phyloP scores from a whole-genome alignment of 2,329 filamentous ascomycete species.

The Pseudodiploospora longispora region DNA sequence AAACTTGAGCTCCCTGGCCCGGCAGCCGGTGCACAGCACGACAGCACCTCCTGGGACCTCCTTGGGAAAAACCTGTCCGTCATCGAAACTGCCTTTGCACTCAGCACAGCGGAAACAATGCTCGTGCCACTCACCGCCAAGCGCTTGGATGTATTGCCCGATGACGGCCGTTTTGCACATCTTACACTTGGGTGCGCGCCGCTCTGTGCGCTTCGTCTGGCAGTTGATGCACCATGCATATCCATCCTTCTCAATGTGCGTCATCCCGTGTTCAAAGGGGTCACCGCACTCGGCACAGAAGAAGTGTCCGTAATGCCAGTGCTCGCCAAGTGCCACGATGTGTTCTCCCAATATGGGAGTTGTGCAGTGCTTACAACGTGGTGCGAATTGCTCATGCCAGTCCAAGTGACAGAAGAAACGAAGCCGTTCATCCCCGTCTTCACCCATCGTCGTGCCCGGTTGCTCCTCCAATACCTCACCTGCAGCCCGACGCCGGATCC shows the following conservation, averaged over 20 bases:
- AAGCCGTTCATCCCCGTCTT: conserved; percentile 64
- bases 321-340: conserved; percentile 83
- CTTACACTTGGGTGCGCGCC: conserved; percentile 79
- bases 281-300: conserved; percentile 99
- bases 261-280: conserved; percentile 68
- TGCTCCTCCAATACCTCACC: conserved; percentile 54
- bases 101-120: conserved; percentile 76
- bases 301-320: conserved; percentile 97
- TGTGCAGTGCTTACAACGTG: conserved; percentile 89
- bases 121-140: conserved; percentile 91
- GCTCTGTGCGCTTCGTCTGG: conserved; percentile 84
- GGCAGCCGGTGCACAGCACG: conserved; percentile 54
- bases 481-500: conserved; percentile 55
- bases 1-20: conserved; percentile 51
- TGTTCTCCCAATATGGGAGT: conserved; percentile 96
- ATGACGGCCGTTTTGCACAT: conserved; percentile 79
- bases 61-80: conserved; percentile 58
- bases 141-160: conserved; percentile 80
- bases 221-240: conserved; percentile 95
- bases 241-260: conserved; percentile 85
- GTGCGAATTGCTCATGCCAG: conserved; percentile 91
- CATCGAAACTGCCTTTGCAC: conserved; percentile 52
- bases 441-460: conserved; percentile 54
- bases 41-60: conserved; percentile 40
- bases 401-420: conserved; percentile 98